Evolutionary conservation across 352 stramenopile genomes (phyloP), one percentile per base, ranked within the genome.

Genomic region (Phytophthora boehmeriae): DNA sequence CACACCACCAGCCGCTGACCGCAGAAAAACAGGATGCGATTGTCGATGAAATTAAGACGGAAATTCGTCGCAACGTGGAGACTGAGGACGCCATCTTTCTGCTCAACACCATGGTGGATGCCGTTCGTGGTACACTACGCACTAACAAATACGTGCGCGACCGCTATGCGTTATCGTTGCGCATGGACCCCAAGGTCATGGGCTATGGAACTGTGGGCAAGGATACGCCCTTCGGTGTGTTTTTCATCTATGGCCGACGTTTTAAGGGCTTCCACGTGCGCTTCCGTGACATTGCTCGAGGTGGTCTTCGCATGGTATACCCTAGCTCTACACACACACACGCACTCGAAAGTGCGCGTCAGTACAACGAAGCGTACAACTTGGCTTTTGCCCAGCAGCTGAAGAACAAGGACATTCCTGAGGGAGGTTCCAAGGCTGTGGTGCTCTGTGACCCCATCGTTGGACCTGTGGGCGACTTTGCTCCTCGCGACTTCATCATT

Each of bases 241-340:
- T 99, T 73, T 99, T 98, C 73, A 95, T 96, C 54, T 97, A 98
- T 74, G 97, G 97, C 5, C 86, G 95, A 57, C 90, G 96, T 28
- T 99, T 99, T 83, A 98, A 89, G 70, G 85, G 85, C 39, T 95
- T 95, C 66, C 86, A 95, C 73, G 84, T 92, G 49, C 86, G 86
- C 11, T 95, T 95, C 69, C 78, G 80, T 28, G 86, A 95, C 61
- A 93, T 95, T 76, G 68, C 86, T 22, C 83, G 86, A 30, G 86
- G 86, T 53, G 86, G 86, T 45, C 62, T 95, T 4, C 84, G 84
- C 25, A 84, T 95, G 64, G 80, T 93, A 36, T 94, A 88, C 66
- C 80, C 85, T 14, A 72, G 75, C 77, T 80, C 82, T 6, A 83
- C 62, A 16, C 78, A 90, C 42, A 72, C 80, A 3, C 79, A 88